phyloP scores from a whole-genome alignment of 495 filamentous ascomycete species.

The Daldinia grandis region DNA sequence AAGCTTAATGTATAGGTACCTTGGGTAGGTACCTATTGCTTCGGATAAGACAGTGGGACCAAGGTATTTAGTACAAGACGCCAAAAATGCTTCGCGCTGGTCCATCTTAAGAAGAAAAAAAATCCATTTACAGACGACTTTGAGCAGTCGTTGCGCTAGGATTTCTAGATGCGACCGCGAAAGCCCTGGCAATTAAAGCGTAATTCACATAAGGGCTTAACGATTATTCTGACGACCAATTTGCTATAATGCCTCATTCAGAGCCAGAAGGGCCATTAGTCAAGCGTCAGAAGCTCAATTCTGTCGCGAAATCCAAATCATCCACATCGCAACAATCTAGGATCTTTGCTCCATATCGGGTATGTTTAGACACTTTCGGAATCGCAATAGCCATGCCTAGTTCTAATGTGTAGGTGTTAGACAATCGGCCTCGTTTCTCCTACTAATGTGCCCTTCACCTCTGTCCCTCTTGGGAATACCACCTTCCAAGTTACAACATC shows the following conservation, averaged over 20 bases:
- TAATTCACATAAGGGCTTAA: neutral
- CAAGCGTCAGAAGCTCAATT: conserved; percentile 72
- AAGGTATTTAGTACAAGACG: neutral
- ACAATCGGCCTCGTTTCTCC: conserved; percentile 93
- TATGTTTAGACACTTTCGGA: conserved; percentile 55
- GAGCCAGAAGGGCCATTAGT: conserved; percentile 61
- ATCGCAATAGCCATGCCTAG: neutral
- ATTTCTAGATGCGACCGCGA: conserved; percentile 18
- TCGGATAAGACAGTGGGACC: neutral
- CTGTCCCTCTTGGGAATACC: conserved; percentile 86
- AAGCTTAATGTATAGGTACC: neutral
- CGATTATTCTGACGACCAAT: neutral
- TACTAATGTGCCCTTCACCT: conserved; percentile 86
- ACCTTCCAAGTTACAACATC: conserved; percentile 98
- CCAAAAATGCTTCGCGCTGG: conserved; percentile 14
- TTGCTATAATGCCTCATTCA: conserved; percentile 56
- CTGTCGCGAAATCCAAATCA: conserved; percentile 47
- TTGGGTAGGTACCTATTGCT: neutral
- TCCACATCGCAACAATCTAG: conserved; percentile 62
- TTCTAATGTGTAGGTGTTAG: conserved; percentile 53
- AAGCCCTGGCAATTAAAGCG: neutral
- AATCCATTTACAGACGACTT: conserved; percentile 29
- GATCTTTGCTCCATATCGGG: conserved; percentile 91
- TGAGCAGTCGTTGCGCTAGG: conserved; percentile 10
- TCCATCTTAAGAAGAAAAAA: conserved; percentile 38